These are phyloP conservation scores for Alternaria tenuissima DNA, from an alignment of 2,329 filamentous ascomycete species.

Conservation along the genomic window DNA sequence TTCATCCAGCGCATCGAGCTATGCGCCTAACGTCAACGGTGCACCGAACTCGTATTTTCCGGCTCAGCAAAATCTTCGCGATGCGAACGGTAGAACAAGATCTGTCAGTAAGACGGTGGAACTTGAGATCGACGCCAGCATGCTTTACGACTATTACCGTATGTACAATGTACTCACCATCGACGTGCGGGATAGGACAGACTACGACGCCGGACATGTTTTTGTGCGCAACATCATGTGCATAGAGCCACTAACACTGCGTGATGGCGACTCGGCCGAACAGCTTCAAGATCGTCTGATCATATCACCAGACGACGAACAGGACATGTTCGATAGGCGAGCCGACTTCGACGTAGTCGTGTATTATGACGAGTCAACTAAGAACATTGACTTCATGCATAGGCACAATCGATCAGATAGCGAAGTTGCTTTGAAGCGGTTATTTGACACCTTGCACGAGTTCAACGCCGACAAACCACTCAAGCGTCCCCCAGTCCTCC, in stretches of 20 bases:
- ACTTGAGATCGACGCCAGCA: slow-evolving; percentile 71
- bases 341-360: slow-evolving; percentile 86
- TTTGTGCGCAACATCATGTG: slow-evolving; percentile 85
- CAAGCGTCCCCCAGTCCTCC: slow-evolving; percentile 75
- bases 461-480: slow-evolving; percentile 83
- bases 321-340: slow-evolving; percentile 73
- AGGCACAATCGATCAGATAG: slow-evolving; percentile 54
- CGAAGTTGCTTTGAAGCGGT: slow-evolving; percentile 67
- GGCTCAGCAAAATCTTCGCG: slow-evolving; percentile 25
- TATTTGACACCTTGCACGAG: slow-evolving; percentile 81
- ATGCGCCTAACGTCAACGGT: slow-evolving; percentile 49
- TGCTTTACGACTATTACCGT: slow-evolving; percentile 75
- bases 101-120: slow-evolving; percentile 63
- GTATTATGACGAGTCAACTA: slow-evolving; percentile 81
- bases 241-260: slow-evolving; percentile 81
- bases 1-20: slow-evolving; percentile 48
- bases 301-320: slow-evolving; percentile 77
- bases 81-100: slow-evolving; percentile 39
- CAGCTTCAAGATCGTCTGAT: slow-evolving; percentile 73
- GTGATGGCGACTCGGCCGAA: slow-evolving; percentile 71
- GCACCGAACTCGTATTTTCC: slow-evolving; percentile 56
- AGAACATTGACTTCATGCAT: slow-evolving; percentile 65
- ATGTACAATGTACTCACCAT: slow-evolving; percentile 78
- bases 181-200: slow-evolving; percentile 80
- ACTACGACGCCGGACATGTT: slow-evolving; percentile 90